Evolutionary conservation across 2,329 filamentous ascomycete genomes (phyloP), one percentile per base, ranked within the genome.

Genomic region (Plectosphaerella cucumerina): DNA sequence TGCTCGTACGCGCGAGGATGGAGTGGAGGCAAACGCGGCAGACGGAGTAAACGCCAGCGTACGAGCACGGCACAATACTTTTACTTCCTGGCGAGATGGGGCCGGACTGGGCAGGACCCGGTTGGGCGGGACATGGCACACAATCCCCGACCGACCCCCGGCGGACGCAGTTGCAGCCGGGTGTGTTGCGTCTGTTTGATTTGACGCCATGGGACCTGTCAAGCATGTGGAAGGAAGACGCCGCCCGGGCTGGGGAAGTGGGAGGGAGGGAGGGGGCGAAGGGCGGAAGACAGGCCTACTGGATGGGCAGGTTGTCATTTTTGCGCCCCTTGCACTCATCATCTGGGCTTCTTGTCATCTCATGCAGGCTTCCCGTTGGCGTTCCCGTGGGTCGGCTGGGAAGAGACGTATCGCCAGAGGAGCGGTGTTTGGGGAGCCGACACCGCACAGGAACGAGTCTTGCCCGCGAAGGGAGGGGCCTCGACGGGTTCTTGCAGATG

Each of bases 171-270:
- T 31, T 31, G 26, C 26, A 31, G 26, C 26, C 26, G 26, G 26
- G 26, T 31, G 26, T 11, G 3, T 31, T 31, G 26, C 26, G 3
- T 31, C 26, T 31, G 39, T 15, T 41, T 23, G 10, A 26, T 23
- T 47, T 20, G 20, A 39, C 45, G 33, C 21, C 45, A 47, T 47
- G 26, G 33, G 33, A 47, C 34, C 45, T 47, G 45, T 47, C 45
- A 47, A 47, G 45, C 45, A 47, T 39, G 45, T 37, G 45, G 45
- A 47, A 37, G 22, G 35, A 20, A 47, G 39, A 31, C 26, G 26
- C 26, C 33, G 45, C 34, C 33, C 18, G 17, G 20, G n/a, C 18
- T 42, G n/a, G n/a, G 8, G 17, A n/a, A n/a, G n/a, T n/a, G n/a
- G n/a, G n/a, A n/a, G n/a, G n/a, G n/a, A n/a, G n/a, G n/a, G n/a